Evolutionary conservation across 176 grass and related monocot species (phyloP).

Genomic region (Musa schizocarpa): DNA sequence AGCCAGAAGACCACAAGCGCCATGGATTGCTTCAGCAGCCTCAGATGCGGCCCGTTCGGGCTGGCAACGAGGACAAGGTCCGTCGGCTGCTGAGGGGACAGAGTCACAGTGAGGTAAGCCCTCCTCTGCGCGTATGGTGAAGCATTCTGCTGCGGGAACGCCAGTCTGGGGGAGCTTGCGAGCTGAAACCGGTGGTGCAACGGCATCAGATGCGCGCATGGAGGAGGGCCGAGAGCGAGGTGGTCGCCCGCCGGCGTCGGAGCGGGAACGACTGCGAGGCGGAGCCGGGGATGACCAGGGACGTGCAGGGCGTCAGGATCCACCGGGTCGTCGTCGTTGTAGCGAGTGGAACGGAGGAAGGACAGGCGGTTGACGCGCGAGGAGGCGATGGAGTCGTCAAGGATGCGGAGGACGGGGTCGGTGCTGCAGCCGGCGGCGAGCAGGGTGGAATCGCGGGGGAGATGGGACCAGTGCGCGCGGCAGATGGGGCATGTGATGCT

Average conservation of each 20-base stretch:
- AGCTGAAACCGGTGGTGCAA: not conserved
- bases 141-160: constrained; percentile 25
- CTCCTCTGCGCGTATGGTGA: constrained; percentile 38
- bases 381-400: constrained; percentile 78
- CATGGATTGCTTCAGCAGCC: constrained; percentile 87
- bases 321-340: constrained; percentile 81
- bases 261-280: constrained; percentile 46
- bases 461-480: constrained; percentile 79
- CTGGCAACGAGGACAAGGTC: constrained; percentile 81
- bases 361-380: constrained; percentile 86
- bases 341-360: constrained; percentile 52
- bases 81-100: constrained; percentile 53
- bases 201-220: not conserved
- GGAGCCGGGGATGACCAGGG: constrained; percentile 47
- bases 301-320: constrained; percentile 38
- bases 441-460: constrained; percentile 48
- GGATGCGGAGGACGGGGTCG: constrained; percentile 82
- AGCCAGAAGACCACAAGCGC: constrained; percentile 78
- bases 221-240: constrained; percentile 13
- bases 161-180: constrained; percentile 14
- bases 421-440: constrained; percentile 35
- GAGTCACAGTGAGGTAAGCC: constrained; percentile 53
- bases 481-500: constrained; percentile 86
- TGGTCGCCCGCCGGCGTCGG: constrained; percentile 29
- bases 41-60: constrained; percentile 73